These are phyloP conservation scores for Neocucurbitaria cava DNA, from an alignment of 2,329 filamentous ascomycete species.

Conservation along the genomic window DNA sequence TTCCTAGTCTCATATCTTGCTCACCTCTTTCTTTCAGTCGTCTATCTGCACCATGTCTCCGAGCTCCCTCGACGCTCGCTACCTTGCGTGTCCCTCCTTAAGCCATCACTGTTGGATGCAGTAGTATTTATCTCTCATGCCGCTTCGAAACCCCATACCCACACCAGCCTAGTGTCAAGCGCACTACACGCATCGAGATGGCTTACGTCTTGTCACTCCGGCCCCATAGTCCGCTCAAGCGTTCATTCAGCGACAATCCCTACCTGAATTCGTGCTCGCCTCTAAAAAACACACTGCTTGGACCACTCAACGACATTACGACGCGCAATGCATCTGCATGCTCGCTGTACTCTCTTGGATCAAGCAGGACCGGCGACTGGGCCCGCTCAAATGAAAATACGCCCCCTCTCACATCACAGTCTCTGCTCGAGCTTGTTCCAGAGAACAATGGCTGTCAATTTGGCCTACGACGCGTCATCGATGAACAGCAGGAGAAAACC, in stretches of 20 bases:
- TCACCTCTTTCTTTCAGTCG: slow-evolving; percentile 21
- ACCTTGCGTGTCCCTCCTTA: slow-evolving; percentile 35
- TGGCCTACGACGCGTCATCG: slow-evolving; percentile 7
- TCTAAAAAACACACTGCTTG: slow-evolving; percentile 29
- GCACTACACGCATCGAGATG: slow-evolving; percentile 35
- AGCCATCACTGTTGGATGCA: slow-evolving; percentile 36
- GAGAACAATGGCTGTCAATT: slow-evolving; percentile 18
- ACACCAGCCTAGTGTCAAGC: slow-evolving; percentile 29
- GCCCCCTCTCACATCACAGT: slow-evolving; percentile 41
- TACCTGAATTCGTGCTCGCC: slow-evolving; percentile 46
- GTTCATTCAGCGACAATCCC: slow-evolving; percentile 51
- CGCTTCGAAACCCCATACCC: slow-evolving; percentile 28
- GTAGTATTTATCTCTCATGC: slow-evolving; percentile 50
- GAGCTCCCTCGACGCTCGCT: slow-evolving; percentile 14
- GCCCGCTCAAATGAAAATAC: slow-evolving; percentile 41
- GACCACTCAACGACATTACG: slow-evolving; percentile 36
- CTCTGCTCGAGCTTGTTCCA: slow-evolving; percentile 41
- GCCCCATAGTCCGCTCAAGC: slow-evolving; percentile 50
- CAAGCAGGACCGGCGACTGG: slow-evolving; percentile 32
- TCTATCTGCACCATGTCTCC: slow-evolving; percentile 16
- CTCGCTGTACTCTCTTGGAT: slow-evolving; percentile 42
- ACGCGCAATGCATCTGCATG: slow-evolving; percentile 45
- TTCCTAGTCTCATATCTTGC: slow-evolving; percentile 20
- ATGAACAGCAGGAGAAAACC: slow-evolving; percentile 32
- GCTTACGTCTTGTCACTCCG: slow-evolving; percentile 50